Percentiles rank a stretch among this genome's conserved stretches.
Conservation (phyloP, 2,329 filamentous ascomycete genomes). For the Pseudogymnoascus sp. region DNA sequence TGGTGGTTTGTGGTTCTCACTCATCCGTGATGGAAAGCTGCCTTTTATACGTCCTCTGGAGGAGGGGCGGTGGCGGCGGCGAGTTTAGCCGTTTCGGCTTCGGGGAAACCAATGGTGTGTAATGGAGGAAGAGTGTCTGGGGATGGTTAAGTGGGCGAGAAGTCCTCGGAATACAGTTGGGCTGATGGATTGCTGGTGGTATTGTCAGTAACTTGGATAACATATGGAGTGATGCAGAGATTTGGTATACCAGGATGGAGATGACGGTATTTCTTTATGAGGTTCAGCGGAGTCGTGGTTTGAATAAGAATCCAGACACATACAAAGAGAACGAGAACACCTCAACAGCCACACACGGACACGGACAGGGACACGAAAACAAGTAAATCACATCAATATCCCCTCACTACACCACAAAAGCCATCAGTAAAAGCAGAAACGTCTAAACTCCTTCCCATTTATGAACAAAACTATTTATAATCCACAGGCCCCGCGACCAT, state of each 20-base stretch:
- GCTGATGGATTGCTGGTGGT: neutral
- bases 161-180: neutral
- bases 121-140: neutral
- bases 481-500: slow-evolving; percentile 5
- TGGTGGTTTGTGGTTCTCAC: neutral
- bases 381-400: neutral
- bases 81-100: neutral
- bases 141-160: neutral
- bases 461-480: slow-evolving; percentile 8
- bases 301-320: neutral
- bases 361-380: neutral
- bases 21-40: neutral
- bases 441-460: slow-evolving; percentile 4
- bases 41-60: neutral
- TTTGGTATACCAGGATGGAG: neutral
- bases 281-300: too few relatives aligned
- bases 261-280: neutral
- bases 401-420: neutral
- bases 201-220: neutral
- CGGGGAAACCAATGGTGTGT: neutral
- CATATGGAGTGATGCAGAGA: neutral
- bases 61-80: neutral
- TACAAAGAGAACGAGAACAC: neutral
- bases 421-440: neutral
- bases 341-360: neutral